Percentiles rank a stretch among this genome's conserved stretches.
These are phyloP conservation scores for Tetragonia tetragonoides DNA, from an alignment of 148 eudicot species.

Conservation along the genomic window DNA sequence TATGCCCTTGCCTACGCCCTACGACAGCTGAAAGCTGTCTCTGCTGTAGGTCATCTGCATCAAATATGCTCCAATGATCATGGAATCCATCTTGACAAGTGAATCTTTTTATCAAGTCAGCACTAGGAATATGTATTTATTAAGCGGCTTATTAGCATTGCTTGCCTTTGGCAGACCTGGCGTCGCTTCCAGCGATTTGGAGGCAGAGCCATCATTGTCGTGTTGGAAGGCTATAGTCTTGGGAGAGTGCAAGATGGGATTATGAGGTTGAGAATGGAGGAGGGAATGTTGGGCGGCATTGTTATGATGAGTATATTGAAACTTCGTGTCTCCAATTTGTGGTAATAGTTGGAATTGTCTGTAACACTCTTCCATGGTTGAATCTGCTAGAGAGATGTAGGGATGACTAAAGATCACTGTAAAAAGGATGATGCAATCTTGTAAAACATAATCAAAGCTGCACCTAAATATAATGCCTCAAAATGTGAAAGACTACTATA, in stretches of 20 bases:
- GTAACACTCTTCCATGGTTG: background rate
- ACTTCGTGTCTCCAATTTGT: background rate
- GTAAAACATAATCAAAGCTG: background rate
- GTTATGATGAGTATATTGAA: background rate
- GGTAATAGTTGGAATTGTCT: background rate
- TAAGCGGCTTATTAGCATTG: background rate
- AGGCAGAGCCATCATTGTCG: background rate
- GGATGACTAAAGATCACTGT: background rate
- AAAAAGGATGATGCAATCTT: background rate
- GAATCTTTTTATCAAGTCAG: background rate
- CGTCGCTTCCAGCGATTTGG: background rate
- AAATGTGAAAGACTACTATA: background rate
- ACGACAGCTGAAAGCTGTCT: too few relatives aligned
- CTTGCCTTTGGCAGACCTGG: background rate
- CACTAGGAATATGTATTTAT: background rate
- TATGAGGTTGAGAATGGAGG: background rate
- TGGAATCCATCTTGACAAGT: background rate
- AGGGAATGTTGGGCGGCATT: background rate
- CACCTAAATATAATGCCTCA: background rate
- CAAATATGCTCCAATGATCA: too few relatives aligned
- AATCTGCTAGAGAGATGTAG: background rate
- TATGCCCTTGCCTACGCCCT: too few relatives aligned
- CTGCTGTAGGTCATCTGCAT: too few relatives aligned
- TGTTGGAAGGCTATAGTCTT: background rate
- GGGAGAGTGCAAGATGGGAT: too few relatives aligned